Evolutionary conservation across 2,329 filamentous ascomycete species (phyloP).

Genomic region (Plenodomus biglobosus): DNA sequence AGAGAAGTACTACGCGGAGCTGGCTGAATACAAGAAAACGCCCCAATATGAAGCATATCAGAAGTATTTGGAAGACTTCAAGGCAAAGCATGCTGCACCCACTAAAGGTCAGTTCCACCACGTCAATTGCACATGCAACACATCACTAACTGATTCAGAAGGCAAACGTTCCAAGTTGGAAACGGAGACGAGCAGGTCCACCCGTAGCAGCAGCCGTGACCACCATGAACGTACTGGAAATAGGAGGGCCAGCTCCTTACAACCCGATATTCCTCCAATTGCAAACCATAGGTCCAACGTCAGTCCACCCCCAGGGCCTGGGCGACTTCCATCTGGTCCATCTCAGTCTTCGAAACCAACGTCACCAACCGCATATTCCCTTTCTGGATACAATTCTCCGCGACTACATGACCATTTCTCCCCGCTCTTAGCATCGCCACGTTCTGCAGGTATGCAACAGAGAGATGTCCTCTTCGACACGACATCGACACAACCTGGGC

Average conservation of each 20-base stretch:
- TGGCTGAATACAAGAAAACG: conserved; percentile 78
- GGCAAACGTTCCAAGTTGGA: conserved; percentile 50
- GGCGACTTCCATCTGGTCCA: conserved; percentile 29
- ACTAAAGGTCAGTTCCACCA: conserved; percentile 36
- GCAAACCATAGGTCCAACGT: conserved; percentile 27
- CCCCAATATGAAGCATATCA: conserved; percentile 67
- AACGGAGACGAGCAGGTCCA: conserved; percentile 39
- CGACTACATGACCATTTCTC: conserved; percentile 38
- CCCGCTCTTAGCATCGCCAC: conserved; percentile 38
- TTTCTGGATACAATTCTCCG: conserved; percentile 40
- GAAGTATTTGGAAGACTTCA: conserved; percentile 76
- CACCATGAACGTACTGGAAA: conserved; percentile 27
- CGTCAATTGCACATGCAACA: conserved; percentile 2
- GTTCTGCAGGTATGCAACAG: conserved; percentile 23
- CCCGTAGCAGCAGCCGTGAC: conserved; percentile 36
- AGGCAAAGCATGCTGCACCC: conserved; percentile 62
- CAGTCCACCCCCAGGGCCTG: conserved; percentile 30
- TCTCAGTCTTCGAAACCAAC: conserved; percentile 35
- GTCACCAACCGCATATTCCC: conserved; percentile 35
- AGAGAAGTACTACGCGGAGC: conserved; percentile 72
- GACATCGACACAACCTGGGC: conserved; percentile 16
- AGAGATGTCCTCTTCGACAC: conserved; percentile 32
- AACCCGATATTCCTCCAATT: conserved; percentile 19
- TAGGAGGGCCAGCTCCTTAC: conserved; percentile 33
- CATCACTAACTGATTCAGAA: conserved; percentile 35